Conservation (phyloP, 495 filamentous ascomycete species). For the Talaromyces trachyspermus region DNA sequence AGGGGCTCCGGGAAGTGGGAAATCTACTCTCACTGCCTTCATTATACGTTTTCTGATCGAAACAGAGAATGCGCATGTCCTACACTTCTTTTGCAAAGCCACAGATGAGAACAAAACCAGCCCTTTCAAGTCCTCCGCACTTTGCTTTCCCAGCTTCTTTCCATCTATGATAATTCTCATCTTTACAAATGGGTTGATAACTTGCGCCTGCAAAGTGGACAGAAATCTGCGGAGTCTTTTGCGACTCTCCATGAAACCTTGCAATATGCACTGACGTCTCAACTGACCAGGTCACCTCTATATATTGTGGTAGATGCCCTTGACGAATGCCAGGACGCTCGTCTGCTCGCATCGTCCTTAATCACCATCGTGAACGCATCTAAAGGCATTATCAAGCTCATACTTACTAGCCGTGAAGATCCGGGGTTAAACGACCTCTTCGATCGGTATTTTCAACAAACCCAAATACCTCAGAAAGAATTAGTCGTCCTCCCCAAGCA, state of each 20-base stretch:
- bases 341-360: conserved; percentile 13
- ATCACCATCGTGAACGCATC: not conserved
- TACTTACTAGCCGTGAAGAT: conserved; percentile 9
- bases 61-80: conserved; percentile 5
- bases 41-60: conserved; percentile 13
- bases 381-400: conserved; percentile 2
- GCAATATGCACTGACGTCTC: conserved; percentile 9
- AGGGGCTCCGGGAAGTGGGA: conserved; percentile 20
- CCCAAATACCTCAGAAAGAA: conserved; percentile 2
- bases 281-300: conserved; percentile 6
- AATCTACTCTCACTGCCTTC: conserved; percentile 17
- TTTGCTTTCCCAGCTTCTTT: conserved; percentile 13
- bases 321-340: conserved; percentile 17
- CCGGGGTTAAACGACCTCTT: not conserved
- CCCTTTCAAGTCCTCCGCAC: conserved; percentile 14
- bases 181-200: conserved; percentile 16
- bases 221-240: conserved; percentile 16
- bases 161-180: conserved; percentile 12
- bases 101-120: conserved; percentile 16
- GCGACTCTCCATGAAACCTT: conserved; percentile 11
- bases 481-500: not conserved
- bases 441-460: not conserved
- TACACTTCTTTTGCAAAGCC: conserved; percentile 24
- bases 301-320: conserved; percentile 20
- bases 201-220: conserved; percentile 17